Conservation (phyloP, 179 eudicot genomes). For the Dionaea muscipula region DNA sequence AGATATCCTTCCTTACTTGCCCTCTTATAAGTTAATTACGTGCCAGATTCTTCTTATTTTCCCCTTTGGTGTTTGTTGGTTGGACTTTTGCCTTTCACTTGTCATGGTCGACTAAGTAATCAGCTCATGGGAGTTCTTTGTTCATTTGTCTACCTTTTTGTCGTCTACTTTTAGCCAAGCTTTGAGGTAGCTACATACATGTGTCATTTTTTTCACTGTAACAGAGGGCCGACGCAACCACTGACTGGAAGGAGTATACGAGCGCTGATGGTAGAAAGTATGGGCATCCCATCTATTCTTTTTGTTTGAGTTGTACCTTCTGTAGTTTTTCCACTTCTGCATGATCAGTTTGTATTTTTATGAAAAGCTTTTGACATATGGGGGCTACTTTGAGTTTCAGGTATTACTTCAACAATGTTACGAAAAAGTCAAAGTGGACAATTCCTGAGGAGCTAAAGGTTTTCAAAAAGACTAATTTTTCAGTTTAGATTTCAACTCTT, state of each 20-base stretch:
- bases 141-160: neutral
- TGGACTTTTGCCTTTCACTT: too few species aligned
- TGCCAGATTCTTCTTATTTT: too few species aligned
- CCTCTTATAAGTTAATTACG: too few species aligned
- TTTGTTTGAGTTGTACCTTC: conserved; percentile 6
- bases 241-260: conserved; percentile 77
- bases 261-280: conserved; percentile 81
- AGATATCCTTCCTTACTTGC: too few species aligned
- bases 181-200: conserved; percentile 6
- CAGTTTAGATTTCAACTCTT: neutral
- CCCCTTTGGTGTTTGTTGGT: too few species aligned
- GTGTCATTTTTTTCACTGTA: conserved; percentile 9
- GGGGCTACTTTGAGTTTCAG: conserved; percentile 26
- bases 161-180: neutral
- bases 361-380: conserved; percentile 10
- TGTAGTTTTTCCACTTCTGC: neutral
- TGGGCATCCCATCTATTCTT: conserved; percentile 14
- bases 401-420: conserved; percentile 67
- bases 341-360: neutral
- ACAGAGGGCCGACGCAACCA: conserved; percentile 94
- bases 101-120: too few species aligned
- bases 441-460: conserved; percentile 94
- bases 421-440: conserved; percentile 75
- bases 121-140: too few species aligned
- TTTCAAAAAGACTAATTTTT: conserved; percentile 2